Conservation (phyloP, 192 early-diverging fungal species). For the Coemansia sp. region DNA sequence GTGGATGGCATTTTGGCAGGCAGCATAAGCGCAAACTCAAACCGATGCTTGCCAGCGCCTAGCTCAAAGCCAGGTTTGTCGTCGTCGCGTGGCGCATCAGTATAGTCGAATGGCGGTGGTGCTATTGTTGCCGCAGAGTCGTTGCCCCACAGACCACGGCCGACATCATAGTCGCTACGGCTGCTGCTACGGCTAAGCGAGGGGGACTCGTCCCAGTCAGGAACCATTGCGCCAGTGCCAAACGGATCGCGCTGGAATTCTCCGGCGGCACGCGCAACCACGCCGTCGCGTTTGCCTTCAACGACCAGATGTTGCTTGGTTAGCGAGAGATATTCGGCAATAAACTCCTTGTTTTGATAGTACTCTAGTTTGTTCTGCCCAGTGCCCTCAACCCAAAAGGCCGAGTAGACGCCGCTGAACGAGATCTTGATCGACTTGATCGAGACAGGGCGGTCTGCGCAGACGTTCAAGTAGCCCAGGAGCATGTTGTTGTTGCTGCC, state of each 20-base stretch:
- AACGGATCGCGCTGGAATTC: conserved; percentile 3
- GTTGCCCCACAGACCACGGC: conserved; percentile 11
- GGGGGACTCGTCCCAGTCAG: neutral
- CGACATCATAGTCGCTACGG: conserved; percentile 14
- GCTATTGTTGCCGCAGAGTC: conserved; percentile 9
- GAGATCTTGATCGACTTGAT: conserved; percentile 28
- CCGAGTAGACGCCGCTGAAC: conserved; percentile 35
- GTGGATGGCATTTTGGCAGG: conserved; percentile 42
- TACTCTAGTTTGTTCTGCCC: conserved; percentile 29
- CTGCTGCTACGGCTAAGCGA: conserved; percentile 18
- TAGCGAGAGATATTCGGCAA: conserved; percentile 20
- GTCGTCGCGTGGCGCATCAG: neutral
- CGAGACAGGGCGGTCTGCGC: conserved; percentile 15
- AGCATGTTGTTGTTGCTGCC: conserved; percentile 42
- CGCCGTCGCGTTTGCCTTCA: neutral
- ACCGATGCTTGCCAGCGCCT: conserved; percentile 23
- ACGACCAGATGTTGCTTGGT: conserved; percentile 16
- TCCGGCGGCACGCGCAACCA: neutral
- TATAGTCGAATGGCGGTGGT: conserved; percentile 12
- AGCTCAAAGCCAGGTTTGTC: conserved; percentile 21
- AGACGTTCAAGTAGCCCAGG: conserved; percentile 23
- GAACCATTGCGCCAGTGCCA: neutral
- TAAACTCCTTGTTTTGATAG: conserved; percentile 38
- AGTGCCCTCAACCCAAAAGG: conserved; percentile 28
- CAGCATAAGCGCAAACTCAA: conserved; percentile 36